phyloP scores from a whole-genome alignment of 768 basidiomycete species.

The Termitomyces sp. region DNA sequence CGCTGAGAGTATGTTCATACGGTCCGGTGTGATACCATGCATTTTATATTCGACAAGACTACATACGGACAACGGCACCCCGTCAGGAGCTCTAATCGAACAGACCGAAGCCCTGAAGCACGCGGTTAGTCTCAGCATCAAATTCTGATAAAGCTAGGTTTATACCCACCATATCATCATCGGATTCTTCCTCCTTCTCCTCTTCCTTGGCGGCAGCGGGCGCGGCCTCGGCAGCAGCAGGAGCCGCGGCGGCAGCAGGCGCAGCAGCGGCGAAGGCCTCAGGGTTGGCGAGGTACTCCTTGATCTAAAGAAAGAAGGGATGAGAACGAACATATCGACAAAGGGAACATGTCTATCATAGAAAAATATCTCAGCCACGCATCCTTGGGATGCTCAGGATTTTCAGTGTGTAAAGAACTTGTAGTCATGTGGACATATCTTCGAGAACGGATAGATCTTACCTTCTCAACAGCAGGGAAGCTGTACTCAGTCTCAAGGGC shows the following conservation, averaged over 20 bases:
- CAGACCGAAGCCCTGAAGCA: slow-evolving; percentile 80
- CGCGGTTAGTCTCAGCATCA: slow-evolving; percentile 10
- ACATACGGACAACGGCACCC: slow-evolving; percentile 11
- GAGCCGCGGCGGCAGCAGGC: slow-evolving; percentile 52
- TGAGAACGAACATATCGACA: slow-evolving; percentile 10
- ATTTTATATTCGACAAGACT: slow-evolving; percentile 13
- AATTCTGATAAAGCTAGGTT: background rate
- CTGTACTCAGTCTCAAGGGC: slow-evolving; percentile 89
- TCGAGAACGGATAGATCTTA: slow-evolving; percentile 27
- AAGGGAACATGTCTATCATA: slow-evolving; percentile 22
- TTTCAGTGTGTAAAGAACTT: slow-evolving; percentile 69
- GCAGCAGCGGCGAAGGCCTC: slow-evolving; percentile 92
- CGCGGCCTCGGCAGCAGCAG: slow-evolving; percentile 40
- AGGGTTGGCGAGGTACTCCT: slow-evolving; percentile 96
- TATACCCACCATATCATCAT: slow-evolving; percentile 78
- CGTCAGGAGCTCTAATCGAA: slow-evolving; percentile 54
- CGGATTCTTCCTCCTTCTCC: slow-evolving; percentile 82
- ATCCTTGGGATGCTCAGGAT: slow-evolving; percentile 62
- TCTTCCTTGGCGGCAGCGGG: slow-evolving; percentile 56
- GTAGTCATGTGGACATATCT: slow-evolving; percentile 23
- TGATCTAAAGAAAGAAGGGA: slow-evolving; percentile 50
- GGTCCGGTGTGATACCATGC: slow-evolving; percentile 6
- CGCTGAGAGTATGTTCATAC: background rate
- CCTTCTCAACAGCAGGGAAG: slow-evolving; percentile 93
- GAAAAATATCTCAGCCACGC: slow-evolving; percentile 26